Evolutionary conservation across 352 stramenopile species (phyloP).

Genomic region (Globisporangium sylvaticum): DNA sequence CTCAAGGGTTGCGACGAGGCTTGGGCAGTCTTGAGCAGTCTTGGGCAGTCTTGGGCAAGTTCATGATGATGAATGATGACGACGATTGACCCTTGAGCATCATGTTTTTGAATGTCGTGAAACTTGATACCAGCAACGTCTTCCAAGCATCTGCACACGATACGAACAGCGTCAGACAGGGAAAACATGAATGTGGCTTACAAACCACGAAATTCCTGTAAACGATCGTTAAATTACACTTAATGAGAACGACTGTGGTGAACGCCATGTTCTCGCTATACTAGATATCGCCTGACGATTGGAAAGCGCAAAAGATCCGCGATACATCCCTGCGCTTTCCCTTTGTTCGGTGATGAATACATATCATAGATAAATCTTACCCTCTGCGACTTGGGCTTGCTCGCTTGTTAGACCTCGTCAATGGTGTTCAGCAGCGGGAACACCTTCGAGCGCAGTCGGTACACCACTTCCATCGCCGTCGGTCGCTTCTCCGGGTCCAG

Average conservation of each 20-base stretch:
- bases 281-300: constrained; percentile 2
- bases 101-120: background rate
- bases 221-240: constrained; percentile 5
- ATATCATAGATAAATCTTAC: constrained; percentile 12
- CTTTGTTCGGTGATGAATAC: constrained; percentile 1
- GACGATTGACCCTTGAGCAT: background rate
- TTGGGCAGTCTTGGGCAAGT: background rate
- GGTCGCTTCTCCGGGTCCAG: constrained; percentile 57
- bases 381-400: background rate
- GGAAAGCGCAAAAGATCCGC: background rate
- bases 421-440: constrained; percentile 26
- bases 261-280: background rate
- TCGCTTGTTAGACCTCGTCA: constrained; percentile 1
- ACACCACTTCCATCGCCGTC: constrained; percentile 67
- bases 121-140: background rate
- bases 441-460: constrained; percentile 54
- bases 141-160: background rate
- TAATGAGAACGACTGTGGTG: background rate
- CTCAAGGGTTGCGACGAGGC: background rate
- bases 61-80: background rate
- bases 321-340: background rate
- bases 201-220: constrained; percentile 1
- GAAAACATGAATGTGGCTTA: background rate
- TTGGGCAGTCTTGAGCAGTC: background rate
- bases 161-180: background rate